These are phyloP conservation scores for Fusarium mundagurra DNA, from an alignment of 2,329 filamentous ascomycete species.

Conservation along the genomic window DNA sequence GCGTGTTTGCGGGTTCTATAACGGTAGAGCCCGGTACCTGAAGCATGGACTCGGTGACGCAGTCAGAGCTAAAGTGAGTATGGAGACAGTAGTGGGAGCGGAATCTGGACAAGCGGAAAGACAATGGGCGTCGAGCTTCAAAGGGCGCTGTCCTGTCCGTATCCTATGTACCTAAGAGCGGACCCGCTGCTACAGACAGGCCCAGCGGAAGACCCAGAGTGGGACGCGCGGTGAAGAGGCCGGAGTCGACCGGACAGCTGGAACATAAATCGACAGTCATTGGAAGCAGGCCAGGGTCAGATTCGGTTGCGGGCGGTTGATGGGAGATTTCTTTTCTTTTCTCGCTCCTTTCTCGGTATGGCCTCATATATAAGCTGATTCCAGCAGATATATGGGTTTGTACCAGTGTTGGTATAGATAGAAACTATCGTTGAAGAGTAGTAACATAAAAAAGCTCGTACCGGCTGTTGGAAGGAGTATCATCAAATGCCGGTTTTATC, in stretches of 20 bases:
- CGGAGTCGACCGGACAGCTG: constrained; percentile 38
- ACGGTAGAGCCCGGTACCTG: neutral
- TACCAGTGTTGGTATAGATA: neutral
- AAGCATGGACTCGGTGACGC: constrained; percentile 25
- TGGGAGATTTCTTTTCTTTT: constrained; percentile 8
- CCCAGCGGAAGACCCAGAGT: constrained; percentile 30
- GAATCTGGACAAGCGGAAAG: constrained; percentile 34
- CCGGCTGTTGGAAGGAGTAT: neutral
- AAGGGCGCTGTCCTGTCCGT: constrained; percentile 8
- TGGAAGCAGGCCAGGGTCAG: constrained; percentile 4
- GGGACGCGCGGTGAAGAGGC: constrained; percentile 29
- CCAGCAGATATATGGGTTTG: neutral
- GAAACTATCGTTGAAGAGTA: neutral
- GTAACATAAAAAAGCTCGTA: neutral
- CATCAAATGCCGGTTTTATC: neutral
- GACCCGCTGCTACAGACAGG: constrained; percentile 30
- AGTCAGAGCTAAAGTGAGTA: constrained; percentile 15
- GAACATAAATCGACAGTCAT: constrained; percentile 12
- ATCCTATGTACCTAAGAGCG: constrained; percentile 17
- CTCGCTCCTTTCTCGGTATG: constrained; percentile 1
- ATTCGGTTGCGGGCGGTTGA: constrained; percentile 16
- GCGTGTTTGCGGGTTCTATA: constrained; percentile 15
- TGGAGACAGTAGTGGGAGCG: constrained; percentile 23
- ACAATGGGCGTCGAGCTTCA: constrained; percentile 9
- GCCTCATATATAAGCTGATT: neutral